A percentile compares a stretch with the other conserved stretches of the same genome.
phyloP scores from a whole-genome alignment of 768 basidiomycete species.

The Polyporus arcularius region DNA sequence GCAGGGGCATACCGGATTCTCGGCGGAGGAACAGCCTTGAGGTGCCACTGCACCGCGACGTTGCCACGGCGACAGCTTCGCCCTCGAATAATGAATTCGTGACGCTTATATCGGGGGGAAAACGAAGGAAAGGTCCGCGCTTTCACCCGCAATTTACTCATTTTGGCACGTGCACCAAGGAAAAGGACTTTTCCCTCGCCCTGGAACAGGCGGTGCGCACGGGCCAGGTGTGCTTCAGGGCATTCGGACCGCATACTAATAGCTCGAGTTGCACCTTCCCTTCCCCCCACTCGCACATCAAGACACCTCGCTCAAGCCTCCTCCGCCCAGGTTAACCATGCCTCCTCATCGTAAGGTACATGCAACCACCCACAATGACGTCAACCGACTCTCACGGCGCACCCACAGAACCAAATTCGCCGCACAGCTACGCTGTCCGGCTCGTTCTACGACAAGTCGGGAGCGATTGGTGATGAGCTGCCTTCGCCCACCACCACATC shows the following conservation, averaged over 20 bases:
- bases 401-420: constrained; percentile 1
- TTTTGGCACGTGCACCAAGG: too few relatives aligned
- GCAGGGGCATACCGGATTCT: too few relatives aligned
- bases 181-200: neutral
- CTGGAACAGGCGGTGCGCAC: neutral
- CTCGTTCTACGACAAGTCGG: constrained; percentile 18
- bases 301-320: neutral
- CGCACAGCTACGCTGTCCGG: constrained; percentile 5
- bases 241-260: neutral
- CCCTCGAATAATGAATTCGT: too few relatives aligned
- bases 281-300: neutral
- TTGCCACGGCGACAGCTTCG: too few relatives aligned
- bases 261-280: neutral
- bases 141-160: too few relatives aligned
- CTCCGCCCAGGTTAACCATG: neutral
- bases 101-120: too few relatives aligned
- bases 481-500: constrained; percentile 10
- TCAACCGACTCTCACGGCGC: neutral
- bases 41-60: too few relatives aligned
- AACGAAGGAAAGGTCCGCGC: too few relatives aligned
- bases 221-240: neutral
- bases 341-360: constrained; percentile 15
- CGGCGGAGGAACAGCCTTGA: too few relatives aligned
- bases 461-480: constrained; percentile 13
- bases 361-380: too few relatives aligned